Base-by-base conservation (phyloP, 1,284 basidiomycete species). In the Malassezia cuniculi region DNA sequence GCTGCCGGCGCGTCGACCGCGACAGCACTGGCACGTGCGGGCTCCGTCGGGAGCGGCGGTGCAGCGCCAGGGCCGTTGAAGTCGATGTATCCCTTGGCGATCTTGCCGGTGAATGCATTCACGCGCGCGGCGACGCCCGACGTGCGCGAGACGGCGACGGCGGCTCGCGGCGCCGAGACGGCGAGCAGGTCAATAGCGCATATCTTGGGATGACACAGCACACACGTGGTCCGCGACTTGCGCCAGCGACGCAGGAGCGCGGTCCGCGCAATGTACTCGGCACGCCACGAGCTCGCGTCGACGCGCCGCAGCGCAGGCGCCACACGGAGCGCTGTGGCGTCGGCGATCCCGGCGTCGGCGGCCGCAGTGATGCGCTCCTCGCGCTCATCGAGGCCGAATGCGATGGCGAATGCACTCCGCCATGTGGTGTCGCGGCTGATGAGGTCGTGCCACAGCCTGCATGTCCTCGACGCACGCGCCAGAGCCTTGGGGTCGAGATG, bases 371-470 rank as follows among this genome's bases (percentile, higher is more conserved):
- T 15, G 29, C 68, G 60, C 81, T 35, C 24, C 14, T 45, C 79
- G 16, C 79, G 79, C 6, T 71, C 68, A 34, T 82, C 74, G 29
- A 76, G 76, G 34, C 82, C 68, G 59, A 79, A 80, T 58, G 80
- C 78, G 43, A 72, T 75, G 38, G 77, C 70, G 61, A 82, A 83
- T n/a, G 83, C 82, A n/a, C 75, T 71, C 33, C 76, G 73, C 84
- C 84, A 87, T 21, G 80, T 84, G 52, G 77, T 78, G 47, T 87
- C 84, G 56, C 82, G 76, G 46, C 74, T 74, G 71, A 82, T 71
- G 71, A 83, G 79, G 44, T 73, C 69, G 52, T 75, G 71, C 47
- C 85, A 74, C 31, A 65, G 56, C 31, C 69, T 71, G 64, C 75
- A 77, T 31, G 79, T 76, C 47, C 68, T 66, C 9, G 74, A 72